Conservation (phyloP, 192 early-diverging fungal genomes). For the Entophlyctis helioformis region DNA sequence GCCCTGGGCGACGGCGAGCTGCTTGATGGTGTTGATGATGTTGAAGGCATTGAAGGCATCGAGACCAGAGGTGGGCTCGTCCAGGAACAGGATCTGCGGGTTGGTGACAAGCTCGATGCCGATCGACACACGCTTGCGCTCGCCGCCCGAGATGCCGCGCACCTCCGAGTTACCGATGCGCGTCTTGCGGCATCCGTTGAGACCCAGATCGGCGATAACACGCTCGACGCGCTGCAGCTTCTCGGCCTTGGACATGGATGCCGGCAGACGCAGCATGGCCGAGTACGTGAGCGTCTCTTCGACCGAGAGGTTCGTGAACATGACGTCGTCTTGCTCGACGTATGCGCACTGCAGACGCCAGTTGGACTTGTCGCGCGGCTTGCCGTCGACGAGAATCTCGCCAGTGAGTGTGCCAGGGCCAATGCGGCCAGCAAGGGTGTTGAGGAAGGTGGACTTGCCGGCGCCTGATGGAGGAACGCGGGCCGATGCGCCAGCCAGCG, state of each 20-base stretch:
- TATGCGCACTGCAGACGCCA: conserved; percentile 20
- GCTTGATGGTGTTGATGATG: conserved; percentile 56
- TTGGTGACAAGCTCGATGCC: conserved; percentile 73
- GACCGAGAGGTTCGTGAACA: conserved; percentile 31
- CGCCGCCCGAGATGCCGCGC: conserved; percentile 53
- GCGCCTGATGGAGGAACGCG: conserved; percentile 1
- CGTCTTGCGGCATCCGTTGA: conserved; percentile 27
- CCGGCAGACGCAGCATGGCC: conserved; percentile 25
- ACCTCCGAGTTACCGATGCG: conserved; percentile 36
- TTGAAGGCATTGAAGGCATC: conserved; percentile 60
- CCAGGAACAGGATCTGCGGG: conserved; percentile 81
- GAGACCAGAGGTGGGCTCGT: conserved; percentile 75
- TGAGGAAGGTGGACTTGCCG: conserved; percentile 34
- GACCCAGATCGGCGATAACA: conserved; percentile 22
- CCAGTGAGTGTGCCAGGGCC: conserved; percentile 49
- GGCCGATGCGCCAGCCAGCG: no score
- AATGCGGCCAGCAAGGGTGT: conserved; percentile 48
- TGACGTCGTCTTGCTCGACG: conserved; percentile 30
- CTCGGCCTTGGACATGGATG: conserved; percentile 7
- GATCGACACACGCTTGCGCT: conserved; percentile 58
- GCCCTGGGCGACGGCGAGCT: conserved; percentile 43
- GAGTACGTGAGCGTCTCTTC: conserved; percentile 28
- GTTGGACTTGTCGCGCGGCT: conserved; percentile 22
- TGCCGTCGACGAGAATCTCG: conserved; percentile 66
- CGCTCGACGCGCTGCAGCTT: conserved; percentile 20